phyloP scores from a whole-genome alignment of 495 filamentous ascomycete genomes.

The Penicillium bovifimosum region DNA sequence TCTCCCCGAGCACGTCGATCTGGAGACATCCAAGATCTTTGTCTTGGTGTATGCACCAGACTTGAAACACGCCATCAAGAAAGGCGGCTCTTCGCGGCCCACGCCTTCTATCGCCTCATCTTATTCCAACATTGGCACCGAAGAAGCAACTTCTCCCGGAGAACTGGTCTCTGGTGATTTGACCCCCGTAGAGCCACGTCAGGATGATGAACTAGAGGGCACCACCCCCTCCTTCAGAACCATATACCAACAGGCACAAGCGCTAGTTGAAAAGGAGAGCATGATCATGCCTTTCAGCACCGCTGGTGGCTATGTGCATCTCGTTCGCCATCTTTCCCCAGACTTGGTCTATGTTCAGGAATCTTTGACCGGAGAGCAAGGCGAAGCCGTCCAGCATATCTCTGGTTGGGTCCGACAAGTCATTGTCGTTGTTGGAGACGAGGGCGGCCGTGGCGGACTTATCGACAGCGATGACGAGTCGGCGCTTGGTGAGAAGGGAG shows the following conservation, averaged over 20 bases:
- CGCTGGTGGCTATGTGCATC: constrained; percentile 67
- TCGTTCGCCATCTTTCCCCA: constrained; percentile 76
- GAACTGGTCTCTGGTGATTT: constrained; percentile 54
- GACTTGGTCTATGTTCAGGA: constrained; percentile 82
- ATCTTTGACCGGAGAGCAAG: constrained; percentile 65
- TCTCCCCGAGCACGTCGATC: constrained; percentile 67
- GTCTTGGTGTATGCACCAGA: constrained; percentile 82
- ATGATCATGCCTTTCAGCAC: constrained; percentile 88
- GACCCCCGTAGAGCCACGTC: constrained; percentile 42
- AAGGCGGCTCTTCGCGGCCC: constrained; percentile 34
- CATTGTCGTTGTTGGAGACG: constrained; percentile 78
- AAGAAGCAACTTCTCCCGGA: constrained; percentile 64
- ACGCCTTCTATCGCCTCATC: constrained; percentile 73
- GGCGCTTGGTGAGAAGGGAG: constrained; percentile 48
- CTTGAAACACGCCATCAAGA: constrained; percentile 56
- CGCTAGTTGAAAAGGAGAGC: constrained; percentile 72
- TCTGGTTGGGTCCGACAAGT: constrained; percentile 80
- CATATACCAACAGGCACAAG: constrained; percentile 67
- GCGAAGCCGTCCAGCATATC: constrained; percentile 62
- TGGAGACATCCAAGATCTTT: constrained; percentile 65
- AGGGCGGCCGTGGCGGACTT: constrained; percentile 75
- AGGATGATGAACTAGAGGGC: constrained; percentile 30
- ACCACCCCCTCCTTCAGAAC: constrained; percentile 60
- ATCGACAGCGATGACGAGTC: constrained; percentile 86
- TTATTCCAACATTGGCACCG: constrained; percentile 78